Evolutionary conservation across 805 yeast species (phyloP).

Genomic region (Saccharomycopsis sp.): DNA sequence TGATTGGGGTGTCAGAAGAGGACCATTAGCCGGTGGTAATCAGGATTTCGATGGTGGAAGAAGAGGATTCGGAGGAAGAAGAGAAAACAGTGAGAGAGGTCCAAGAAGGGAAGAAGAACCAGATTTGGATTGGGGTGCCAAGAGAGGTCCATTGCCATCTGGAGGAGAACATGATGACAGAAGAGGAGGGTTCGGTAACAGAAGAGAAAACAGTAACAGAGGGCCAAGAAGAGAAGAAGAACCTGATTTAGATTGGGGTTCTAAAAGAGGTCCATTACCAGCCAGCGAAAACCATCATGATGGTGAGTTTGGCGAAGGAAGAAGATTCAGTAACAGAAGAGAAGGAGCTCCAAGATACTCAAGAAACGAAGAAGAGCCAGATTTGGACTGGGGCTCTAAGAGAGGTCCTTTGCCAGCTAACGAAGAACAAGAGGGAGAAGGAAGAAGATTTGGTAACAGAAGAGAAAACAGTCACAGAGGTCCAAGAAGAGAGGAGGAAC

Average conservation of each 20-base stretch:
- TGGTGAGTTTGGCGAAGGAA: no score
- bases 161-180: neutral
- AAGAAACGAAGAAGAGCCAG: conserved; percentile 35
- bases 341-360: conserved; percentile 13
- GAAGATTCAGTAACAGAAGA: neutral
- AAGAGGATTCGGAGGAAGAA: conserved; percentile 23
- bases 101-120: conserved; percentile 27
- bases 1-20: conserved; percentile 49
- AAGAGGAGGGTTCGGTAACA: conserved; percentile 23
- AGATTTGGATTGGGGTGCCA: conserved; percentile 34
- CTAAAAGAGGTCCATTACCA: conserved; percentile 34
- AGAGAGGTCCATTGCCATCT: conserved; percentile 21
- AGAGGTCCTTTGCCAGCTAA: conserved; percentile 26
- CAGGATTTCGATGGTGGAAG: conserved; percentile 29
- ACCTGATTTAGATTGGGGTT: conserved; percentile 57
- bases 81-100: conserved; percentile 22
- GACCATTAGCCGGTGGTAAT: conserved; percentile 30
- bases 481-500: conserved; percentile 25
- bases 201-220: no score
- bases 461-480: neutral
- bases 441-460: conserved; percentile 3
- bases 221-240: conserved; percentile 38
- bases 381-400: conserved; percentile 41
- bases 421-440: neutral
- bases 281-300: conserved; percentile 24